Base-by-base conservation (phyloP, 2,329 filamentous ascomycete genomes). In the Sarocladium brachiariae region DNA sequence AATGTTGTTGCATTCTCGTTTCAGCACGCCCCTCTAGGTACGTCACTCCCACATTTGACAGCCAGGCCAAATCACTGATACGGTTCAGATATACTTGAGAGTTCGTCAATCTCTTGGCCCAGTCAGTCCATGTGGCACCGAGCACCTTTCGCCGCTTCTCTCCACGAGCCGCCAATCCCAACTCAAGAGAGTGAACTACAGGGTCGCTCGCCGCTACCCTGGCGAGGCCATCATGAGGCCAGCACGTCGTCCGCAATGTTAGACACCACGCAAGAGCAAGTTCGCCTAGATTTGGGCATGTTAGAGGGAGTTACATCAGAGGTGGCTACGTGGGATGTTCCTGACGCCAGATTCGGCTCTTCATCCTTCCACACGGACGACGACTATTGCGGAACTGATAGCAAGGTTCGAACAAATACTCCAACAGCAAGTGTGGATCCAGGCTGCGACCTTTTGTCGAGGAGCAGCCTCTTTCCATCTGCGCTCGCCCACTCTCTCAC, bases 1-100 rank as follows among this genome's bases (percentile, higher is more conserved):
- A 88, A 91, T 59, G 67, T 89, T 39, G 78, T 90, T 21, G 78
- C 79, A 13, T 93, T 95, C 65, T 84, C 89, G 1, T 95, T 95
- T 59, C 87, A 93, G 61, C 87, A 93, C 70, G 89, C 87, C 30
- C 89, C 89, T 1, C 68, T 87, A 50, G 77, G 89, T 92, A 70
- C 57, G 74, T 31, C 10, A 14, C 11, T 31, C 21, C 10, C 41
- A 27, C 6, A 31, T 18, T 4, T n/a, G 27, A 10, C 21, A 46
- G n/a, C 13, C 10, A 11, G 19, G 33, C 5, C 33, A 35, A 16
- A 35, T 35, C 6, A 11, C 27, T 47, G 7, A 19, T 55, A 18
- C 57, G 4, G 6, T 18, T 46, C 58, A 66, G 89, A 86, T 37
- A 72, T 91, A 21, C 75, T 95, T 25, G 86, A 93, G 65, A 74